Conservation (phyloP, 2,329 filamentous ascomycete genomes). For the Pyrenochaeta sp. region DNA sequence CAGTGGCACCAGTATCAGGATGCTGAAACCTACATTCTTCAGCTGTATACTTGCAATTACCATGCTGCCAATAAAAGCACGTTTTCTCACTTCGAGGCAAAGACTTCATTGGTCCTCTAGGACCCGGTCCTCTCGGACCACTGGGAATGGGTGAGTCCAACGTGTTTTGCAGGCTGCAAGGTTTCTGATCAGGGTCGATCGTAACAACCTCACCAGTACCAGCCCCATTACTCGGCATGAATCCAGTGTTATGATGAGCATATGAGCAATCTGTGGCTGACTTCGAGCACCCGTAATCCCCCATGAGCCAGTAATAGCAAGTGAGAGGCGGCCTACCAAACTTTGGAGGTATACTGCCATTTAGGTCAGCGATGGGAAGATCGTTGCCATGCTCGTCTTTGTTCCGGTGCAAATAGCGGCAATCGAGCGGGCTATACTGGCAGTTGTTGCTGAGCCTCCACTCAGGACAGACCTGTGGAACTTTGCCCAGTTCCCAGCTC, state of each 20-base stretch:
- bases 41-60: constrained; percentile 22
- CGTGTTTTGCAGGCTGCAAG: no score
- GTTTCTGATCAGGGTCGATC: no score
- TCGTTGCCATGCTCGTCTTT: constrained; percentile 22
- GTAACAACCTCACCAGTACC: no score
- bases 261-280: constrained; percentile 27
- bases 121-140: no score
- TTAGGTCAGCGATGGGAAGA: constrained; percentile 19
- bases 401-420: constrained; percentile 38
- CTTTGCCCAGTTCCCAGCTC: constrained; percentile 34
- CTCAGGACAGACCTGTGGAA: constrained; percentile 37
- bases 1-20: no score
- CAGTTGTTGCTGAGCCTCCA: constrained; percentile 37
- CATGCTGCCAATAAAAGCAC: no score
- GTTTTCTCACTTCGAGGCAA: no score
- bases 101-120: no score
- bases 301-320: constrained; percentile 35
- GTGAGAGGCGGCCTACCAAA: constrained; percentile 36
- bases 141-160: no score
- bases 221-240: no score
- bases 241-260: no score
- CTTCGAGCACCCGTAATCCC: constrained; percentile 22
- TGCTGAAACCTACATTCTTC: constrained; percentile 24
- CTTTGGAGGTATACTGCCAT: constrained; percentile 33
- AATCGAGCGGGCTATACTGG: constrained; percentile 19